Percentiles rank a stretch among this genome's conserved stretches.
Conservation (phyloP, 345 rosid species). For the Cardamine resedifolia region DNA sequence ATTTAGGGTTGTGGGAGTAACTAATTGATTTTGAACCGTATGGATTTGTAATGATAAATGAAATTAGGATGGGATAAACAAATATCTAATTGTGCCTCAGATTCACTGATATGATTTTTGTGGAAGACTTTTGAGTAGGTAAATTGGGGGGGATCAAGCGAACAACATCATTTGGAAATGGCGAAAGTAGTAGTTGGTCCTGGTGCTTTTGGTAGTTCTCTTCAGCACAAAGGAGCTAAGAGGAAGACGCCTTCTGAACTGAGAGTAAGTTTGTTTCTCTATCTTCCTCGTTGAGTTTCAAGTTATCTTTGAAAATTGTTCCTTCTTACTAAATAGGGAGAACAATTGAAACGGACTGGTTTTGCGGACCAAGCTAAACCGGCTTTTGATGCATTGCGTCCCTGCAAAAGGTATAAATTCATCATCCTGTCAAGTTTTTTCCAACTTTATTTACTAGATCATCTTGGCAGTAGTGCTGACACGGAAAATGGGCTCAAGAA, state of each 20-base stretch:
- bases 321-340: slow-evolving; percentile 47
- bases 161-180: slow-evolving; percentile 38
- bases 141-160: slow-evolving; percentile 27
- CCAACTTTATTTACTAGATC: slow-evolving; percentile 11
- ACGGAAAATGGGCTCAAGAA: slow-evolving; percentile 53
- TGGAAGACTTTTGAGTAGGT: too few relatives aligned
- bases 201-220: slow-evolving; percentile 47
- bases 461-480: slow-evolving; percentile 31
- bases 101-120: background rate
- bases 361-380: slow-evolving; percentile 53
- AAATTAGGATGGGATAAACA: background rate
- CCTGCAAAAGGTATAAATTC: slow-evolving; percentile 46
- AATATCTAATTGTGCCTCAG: background rate
- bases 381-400: slow-evolving; percentile 46
- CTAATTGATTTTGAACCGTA: background rate
- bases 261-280: slow-evolving; percentile 48
- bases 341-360: slow-evolving; percentile 65
- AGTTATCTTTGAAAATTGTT: background rate
- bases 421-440: background rate
- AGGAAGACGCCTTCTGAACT: slow-evolving; percentile 90
- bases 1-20: background rate
- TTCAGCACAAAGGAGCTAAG: slow-evolving; percentile 52
- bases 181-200: slow-evolving; percentile 70
- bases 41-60: background rate
- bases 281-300: background rate